A percentile compares a stretch with the other conserved stretches of the same genome.
Conservation (phyloP, 192 early-diverging fungal species). For the Piromyces sp. region DNA sequence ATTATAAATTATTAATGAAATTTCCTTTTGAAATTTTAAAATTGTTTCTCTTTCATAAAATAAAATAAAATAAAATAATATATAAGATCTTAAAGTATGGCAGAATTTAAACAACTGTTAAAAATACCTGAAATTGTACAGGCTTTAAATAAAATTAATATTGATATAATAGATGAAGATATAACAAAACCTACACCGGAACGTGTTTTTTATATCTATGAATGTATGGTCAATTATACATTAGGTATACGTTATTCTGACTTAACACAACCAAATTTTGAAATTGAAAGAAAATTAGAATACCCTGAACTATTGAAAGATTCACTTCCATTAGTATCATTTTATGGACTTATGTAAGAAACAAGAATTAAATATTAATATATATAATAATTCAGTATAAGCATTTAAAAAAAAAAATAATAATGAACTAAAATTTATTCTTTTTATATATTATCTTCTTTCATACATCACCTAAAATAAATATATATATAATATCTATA, state of each 20-base stretch:
- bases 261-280: not conserved
- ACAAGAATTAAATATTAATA: too few relatives aligned
- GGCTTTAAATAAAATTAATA: not conserved
- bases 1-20: too few relatives aligned
- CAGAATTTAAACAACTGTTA: not conserved
- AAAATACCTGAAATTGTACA: not conserved
- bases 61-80: not conserved
- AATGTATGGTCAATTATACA: not conserved
- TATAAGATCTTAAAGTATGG: not conserved
- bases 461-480: too few relatives aligned
- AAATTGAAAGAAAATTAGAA: not conserved
- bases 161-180: not conserved
- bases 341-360: not conserved
- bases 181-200: not conserved
- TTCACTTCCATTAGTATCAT: not conserved
- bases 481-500: not conserved
- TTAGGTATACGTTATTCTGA: not conserved
- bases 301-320: not conserved
- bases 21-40: too few relatives aligned
- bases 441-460: too few relatives aligned
- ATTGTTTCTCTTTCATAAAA: too few relatives aligned
- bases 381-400: too few relatives aligned
- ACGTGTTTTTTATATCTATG: not conserved
- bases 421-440: too few relatives aligned
- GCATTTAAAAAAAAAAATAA: too few relatives aligned